Base-by-base conservation (phyloP, 164 flowering plant genomes). In the Pachysandra terminalis region DNA sequence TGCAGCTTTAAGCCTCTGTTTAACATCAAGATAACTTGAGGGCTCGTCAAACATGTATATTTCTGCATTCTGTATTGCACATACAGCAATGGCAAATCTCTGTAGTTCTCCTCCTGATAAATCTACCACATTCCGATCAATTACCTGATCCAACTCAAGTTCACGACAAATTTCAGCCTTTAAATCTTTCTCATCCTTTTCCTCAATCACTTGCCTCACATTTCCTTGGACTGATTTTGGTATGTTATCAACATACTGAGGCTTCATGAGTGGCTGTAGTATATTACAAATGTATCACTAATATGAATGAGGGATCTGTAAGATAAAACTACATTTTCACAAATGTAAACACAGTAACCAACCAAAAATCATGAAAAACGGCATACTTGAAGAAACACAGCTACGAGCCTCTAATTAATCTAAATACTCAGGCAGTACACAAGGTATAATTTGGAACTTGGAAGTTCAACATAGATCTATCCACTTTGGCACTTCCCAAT, bases 41-140 rank as follows among this genome's bases (percentile, higher is more conserved):
- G 95, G 95, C 61, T 89, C 95, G 71, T 89, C 95, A 80, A 89
- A 89, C 91, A 89, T 89, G 64, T 85, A 89, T 52, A 89, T 87
- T 78, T 89, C 95, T 5, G 90, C 95, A 80, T 80, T 82, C 73
- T 84, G 95, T 51, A 87, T 81, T 16, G 87, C 87, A 49, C 87
- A 90, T 69, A 89, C 95, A 63, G 95, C 91, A 74, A 89, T 89
- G 10, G 91, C 90, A 80, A 89, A 89, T 62, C 95, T 81, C 82
- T 89, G 95, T 56, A 89, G 88, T 80, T 89, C 95, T 45, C 95
- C 95, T 71, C 95, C 95, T 17, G 95, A 89, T 59, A 89, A 75
- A 76, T 89, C 89, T 22, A 87, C 95, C 1, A 89, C 95, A 80
- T 85, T 85, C 26, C 95, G 90, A 63, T 89, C 91, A 58, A 85